phyloP scores from a whole-genome alignment of 805 yeast species.

The Clavispora fructus region DNA sequence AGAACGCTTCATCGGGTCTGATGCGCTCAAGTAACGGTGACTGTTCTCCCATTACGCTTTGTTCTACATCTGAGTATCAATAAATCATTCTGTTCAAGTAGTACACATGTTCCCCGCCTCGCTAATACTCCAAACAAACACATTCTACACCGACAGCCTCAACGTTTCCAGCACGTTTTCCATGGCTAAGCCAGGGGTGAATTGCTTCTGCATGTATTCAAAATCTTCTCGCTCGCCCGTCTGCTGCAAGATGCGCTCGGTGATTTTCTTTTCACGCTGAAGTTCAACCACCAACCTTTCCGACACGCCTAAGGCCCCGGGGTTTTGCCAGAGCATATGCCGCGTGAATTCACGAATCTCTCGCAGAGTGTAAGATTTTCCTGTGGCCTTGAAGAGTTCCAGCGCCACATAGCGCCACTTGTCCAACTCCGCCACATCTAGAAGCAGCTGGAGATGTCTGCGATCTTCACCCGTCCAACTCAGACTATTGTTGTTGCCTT shows the following conservation, averaged over 20 bases:
- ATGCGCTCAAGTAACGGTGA: too few relatives aligned
- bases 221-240: neutral
- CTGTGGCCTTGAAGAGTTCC: conserved; percentile 53
- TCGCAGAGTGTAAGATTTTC: conserved; percentile 44
- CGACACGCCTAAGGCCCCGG: conserved; percentile 52
- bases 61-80: neutral
- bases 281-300: conserved; percentile 32
- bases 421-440: conserved; percentile 35
- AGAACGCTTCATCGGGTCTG: too few relatives aligned
- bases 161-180: neutral
- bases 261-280: neutral
- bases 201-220: neutral
- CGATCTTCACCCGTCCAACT: conserved; percentile 60
- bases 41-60: too few relatives aligned
- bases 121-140: neutral
- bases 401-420: conserved; percentile 43
- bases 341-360: conserved; percentile 54
- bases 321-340: conserved; percentile 49
- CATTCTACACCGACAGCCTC: neutral
- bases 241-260: conserved; percentile 1
- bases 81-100: neutral
- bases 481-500: conserved; percentile 63
- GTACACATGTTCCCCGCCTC: neutral
- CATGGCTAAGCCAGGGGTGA: neutral
- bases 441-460: conserved; percentile 36